A percentile compares a stretch with the other conserved stretches of the same genome.
These are phyloP conservation scores for Urochloa ruziziensis DNA, from an alignment of 176 grass and related monocot genomes.

Conservation along the genomic window DNA sequence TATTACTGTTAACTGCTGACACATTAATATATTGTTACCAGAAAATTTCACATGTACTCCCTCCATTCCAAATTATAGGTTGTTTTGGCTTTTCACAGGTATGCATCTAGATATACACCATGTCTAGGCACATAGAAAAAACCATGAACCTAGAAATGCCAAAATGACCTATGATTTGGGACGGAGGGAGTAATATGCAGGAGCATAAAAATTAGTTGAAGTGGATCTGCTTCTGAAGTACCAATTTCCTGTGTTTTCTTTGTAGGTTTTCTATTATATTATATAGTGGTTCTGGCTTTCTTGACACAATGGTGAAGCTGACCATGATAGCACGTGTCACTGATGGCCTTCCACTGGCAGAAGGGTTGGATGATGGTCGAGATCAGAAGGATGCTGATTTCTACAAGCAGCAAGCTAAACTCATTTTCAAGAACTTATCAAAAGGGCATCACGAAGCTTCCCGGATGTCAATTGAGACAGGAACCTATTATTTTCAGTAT, in stretches of 20 bases:
- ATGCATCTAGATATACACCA: no score
- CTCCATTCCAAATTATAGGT: no score
- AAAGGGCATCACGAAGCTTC: slow-evolving; percentile 90
- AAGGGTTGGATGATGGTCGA: slow-evolving; percentile 88
- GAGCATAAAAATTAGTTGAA: slow-evolving; percentile 13
- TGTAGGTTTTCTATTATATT: slow-evolving; percentile 10
- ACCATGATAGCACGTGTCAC: slow-evolving; percentile 98
- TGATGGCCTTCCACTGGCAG: slow-evolving; percentile 87
- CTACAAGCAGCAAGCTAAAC: slow-evolving; percentile 98
- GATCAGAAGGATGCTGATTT: slow-evolving; percentile 86
- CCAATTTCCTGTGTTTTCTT: neutral
- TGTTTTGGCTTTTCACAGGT: no score
- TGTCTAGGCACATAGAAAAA: no score
- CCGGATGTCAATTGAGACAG: slow-evolving; percentile 97
- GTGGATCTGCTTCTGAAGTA: neutral
- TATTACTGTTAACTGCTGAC: neutral
- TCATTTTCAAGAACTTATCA: slow-evolving; percentile 95
- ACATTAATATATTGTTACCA: neutral
- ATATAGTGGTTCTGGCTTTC: slow-evolving; percentile 23
- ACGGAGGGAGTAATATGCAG: no score
- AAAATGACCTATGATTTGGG: no score
- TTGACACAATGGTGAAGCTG: slow-evolving; percentile 86
- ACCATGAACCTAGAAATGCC: no score
- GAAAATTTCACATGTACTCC: neutral
- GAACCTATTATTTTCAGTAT: slow-evolving; percentile 94